A percentile compares a stretch with the other conserved stretches of the same genome.
Conservation (phyloP, 768 basidiomycete genomes). For the Sporobolomyces phaffii region DNA sequence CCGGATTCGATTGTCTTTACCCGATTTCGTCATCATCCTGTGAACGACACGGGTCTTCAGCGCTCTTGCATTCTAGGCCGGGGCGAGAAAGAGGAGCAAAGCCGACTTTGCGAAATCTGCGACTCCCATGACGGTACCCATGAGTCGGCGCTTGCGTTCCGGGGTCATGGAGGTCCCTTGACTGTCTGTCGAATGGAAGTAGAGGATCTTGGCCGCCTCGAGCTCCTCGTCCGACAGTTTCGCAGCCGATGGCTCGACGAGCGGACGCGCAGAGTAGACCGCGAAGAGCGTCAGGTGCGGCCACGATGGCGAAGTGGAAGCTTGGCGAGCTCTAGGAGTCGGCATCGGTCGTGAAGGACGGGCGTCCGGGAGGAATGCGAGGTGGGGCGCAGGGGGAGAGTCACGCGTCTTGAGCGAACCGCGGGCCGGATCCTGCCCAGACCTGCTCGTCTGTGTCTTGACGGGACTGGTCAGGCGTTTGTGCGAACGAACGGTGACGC, state of each 20-base stretch:
- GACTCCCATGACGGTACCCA: conserved; percentile 34
- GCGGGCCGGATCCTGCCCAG: no score
- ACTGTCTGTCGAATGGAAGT: background rate
- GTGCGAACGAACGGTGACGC: no score
- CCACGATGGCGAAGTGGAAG: conserved; percentile 13
- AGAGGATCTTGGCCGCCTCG: conserved; percentile 28
- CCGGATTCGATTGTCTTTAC: background rate
- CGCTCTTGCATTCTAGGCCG: background rate
- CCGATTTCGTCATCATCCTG: conserved; percentile 13
- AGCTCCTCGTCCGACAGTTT: conserved; percentile 9
- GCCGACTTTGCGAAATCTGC: conserved; percentile 27
- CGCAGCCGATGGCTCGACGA: background rate
- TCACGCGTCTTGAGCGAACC: no score
- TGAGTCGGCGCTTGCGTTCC: background rate
- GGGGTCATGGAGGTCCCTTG: background rate
- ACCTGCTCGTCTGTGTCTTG: no score
- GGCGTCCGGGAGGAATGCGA: no score
- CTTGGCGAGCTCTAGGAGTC: background rate
- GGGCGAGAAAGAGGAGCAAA: background rate
- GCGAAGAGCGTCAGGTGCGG: conserved; percentile 20
- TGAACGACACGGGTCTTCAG: background rate
- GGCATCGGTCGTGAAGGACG: background rate
- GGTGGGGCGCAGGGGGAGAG: no score
- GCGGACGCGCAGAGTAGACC: conserved; percentile 13
- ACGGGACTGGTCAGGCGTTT: no score